Evolutionary conservation across 2,329 filamentous ascomycete genomes (phyloP).

Genomic region (Sporothrix phasma): DNA sequence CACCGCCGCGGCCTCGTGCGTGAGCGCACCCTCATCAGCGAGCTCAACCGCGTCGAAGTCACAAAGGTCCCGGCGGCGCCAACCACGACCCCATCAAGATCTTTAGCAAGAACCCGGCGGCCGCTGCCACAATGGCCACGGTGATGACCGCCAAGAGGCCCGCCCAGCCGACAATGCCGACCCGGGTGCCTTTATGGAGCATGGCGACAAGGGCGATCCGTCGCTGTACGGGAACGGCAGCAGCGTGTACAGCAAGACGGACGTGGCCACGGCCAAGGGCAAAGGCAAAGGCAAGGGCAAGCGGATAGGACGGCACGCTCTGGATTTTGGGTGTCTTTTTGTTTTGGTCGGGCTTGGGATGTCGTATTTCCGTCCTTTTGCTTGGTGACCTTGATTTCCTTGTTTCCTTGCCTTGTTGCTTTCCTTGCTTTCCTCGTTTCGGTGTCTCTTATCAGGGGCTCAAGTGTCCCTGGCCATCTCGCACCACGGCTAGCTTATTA

Average conservation of each 20-base stretch:
- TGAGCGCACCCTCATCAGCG: conserved; percentile 76
- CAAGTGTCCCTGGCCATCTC: no score
- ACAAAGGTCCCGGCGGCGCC: conserved; percentile 41
- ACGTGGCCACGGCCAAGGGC: conserved; percentile 24
- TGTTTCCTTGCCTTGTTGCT: no score
- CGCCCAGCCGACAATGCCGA: conserved; percentile 58
- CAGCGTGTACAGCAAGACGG: conserved; percentile 39
- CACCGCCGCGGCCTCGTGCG: conserved; percentile 67
- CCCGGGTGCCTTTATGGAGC: conserved; percentile 66
- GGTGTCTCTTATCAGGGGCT: no score
- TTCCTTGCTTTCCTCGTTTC: no score
- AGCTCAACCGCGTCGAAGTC: conserved; percentile 62
- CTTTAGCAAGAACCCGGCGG: conserved; percentile 51
- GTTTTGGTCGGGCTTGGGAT: not conserved
- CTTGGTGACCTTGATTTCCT: no score
- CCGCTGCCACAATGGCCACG: not conserved
- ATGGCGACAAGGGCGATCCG: conserved; percentile 81
- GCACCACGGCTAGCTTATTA: not conserved
- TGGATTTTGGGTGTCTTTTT: not conserved
- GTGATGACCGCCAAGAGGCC: conserved; percentile 42
- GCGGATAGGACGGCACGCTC: conserved; percentile 7
- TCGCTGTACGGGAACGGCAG: conserved; percentile 59
- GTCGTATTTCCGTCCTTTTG: not conserved
- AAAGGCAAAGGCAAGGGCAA: conserved; percentile 21
- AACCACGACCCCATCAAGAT: conserved; percentile 58